A percentile compares a stretch with the other conserved stretches of the same genome.
Conservation (phyloP, 2,329 filamentous ascomycete species). For the Epichloe hybrida region DNA sequence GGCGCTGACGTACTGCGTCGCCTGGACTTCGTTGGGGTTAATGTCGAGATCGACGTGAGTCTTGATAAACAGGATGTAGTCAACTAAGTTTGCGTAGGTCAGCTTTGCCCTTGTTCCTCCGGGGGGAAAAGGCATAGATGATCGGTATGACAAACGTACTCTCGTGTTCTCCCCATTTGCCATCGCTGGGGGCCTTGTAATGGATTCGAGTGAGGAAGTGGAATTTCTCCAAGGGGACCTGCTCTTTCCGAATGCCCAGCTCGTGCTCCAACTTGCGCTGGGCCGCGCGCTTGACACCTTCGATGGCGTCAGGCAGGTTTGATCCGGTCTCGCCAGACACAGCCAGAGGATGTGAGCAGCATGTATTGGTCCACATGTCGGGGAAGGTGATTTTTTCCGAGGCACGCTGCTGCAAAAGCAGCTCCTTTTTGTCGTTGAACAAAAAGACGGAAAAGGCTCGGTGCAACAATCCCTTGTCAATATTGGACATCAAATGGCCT, state of each 20-base stretch:
- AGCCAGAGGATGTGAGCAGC: constrained; percentile 91
- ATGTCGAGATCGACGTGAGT: constrained; percentile 71
- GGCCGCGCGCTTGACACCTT: constrained; percentile 81
- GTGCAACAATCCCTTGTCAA: constrained; percentile 88
- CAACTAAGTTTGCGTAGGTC: constrained; percentile 42
- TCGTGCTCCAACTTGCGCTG: constrained; percentile 91
- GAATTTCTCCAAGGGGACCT: constrained; percentile 86
- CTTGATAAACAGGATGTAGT: constrained; percentile 98
- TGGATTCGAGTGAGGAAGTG: constrained; percentile 92
- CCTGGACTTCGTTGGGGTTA: constrained; percentile 82
- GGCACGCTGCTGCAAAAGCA: constrained; percentile 90
- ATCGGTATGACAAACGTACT: constrained; percentile 44
- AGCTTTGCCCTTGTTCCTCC: not conserved
- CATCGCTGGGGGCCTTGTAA: constrained; percentile 93
- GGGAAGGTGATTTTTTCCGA: constrained; percentile 99
- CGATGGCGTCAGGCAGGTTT: constrained; percentile 63
- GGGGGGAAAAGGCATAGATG: not conserved
- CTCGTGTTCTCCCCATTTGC: constrained; percentile 98
- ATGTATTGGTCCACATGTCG: constrained; percentile 99
- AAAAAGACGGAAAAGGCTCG: constrained; percentile 97
- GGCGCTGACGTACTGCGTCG: constrained; percentile 69
- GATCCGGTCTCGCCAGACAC: constrained; percentile 84
- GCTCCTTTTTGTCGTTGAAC: constrained; percentile 84
- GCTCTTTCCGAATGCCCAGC: constrained; percentile 75
- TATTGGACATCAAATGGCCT: constrained; percentile 99